Base-by-base conservation (phyloP, 768 basidiomycete genomes). In the Ramaria rubella region DNA sequence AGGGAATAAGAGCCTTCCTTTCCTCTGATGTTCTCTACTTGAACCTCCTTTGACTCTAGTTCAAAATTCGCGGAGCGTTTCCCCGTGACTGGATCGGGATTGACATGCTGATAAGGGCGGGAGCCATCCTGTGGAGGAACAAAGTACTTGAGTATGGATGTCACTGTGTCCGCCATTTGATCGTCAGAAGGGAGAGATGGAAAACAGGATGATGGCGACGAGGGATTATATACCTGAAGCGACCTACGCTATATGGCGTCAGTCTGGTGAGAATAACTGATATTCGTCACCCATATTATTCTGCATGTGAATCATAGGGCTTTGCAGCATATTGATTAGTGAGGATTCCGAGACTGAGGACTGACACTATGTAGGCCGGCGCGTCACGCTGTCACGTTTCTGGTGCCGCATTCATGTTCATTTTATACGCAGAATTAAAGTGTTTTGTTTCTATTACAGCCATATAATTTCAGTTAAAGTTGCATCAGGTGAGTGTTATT, bases 1-100 rank as follows among this genome's bases (percentile, higher is more conserved):
- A 83, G 73, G 23, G 72, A 69, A 24, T 68, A 69, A 0, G 68
- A 62, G 53, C 68, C 64, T 63, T 82, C 78, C 62, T 76, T 75
- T 4, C 78, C 80, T 26, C 81, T 75, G 30, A 81, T 42, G 66
- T 84, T 79, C 63, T 81, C 78, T 52, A 85, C 75, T 30, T 70
- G 55, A 0, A 78, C 60, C 5, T 59, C 43, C 45, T 68, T 68
- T 27, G 43, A 63, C 4, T 69, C 69, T 6, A 70, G 61, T 3
- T 40, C 52, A 58, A 62, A 73, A 63, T 82, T 83, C 12, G 60
- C 62, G 24, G 63, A 61, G 17, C 67, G 68, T n/a, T 68, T 62
- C 15, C 77, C 76, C 5, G 69, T 71, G 1, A 29, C 53, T 5
- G 73, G 59, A 56, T 73, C 68, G 14, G 60, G 61, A 57, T 75